A percentile compares a stretch with the other conserved stretches of the same genome.
phyloP scores from a whole-genome alignment of 2,329 filamentous ascomycete genomes.

The Zasmidium citrigriseum region DNA sequence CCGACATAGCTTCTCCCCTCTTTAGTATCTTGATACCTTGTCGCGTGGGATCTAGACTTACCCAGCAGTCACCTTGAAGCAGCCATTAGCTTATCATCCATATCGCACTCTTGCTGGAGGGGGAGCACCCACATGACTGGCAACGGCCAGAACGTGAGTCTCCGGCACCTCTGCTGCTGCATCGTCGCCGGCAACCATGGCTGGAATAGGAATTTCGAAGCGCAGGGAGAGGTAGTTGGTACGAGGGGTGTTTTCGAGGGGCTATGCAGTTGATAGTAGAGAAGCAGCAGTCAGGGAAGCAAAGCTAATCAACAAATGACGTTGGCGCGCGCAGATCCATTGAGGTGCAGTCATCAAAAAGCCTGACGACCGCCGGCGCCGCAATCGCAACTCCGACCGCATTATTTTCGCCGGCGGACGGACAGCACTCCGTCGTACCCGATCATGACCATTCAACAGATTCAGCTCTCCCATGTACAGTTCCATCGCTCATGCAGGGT shows the following conservation, averaged over 20 bases:
- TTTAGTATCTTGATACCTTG: slow-evolving; percentile 18
- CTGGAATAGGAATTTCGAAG: slow-evolving; percentile 3
- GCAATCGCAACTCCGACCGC: not conserved
- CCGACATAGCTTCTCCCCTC: slow-evolving; percentile 77
- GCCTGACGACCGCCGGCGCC: too few species aligned
- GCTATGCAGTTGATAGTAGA: not conserved
- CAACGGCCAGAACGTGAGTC: slow-evolving; percentile 77
- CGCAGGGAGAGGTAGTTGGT: not conserved
- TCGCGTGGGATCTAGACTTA: slow-evolving; percentile 48
- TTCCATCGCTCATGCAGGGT: slow-evolving; percentile 7
- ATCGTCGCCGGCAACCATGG: slow-evolving; percentile 19
- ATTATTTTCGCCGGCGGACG: not conserved
- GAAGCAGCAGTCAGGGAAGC: not conserved
- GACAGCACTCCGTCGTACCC: not conserved
- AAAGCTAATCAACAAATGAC: slow-evolving; percentile 5
- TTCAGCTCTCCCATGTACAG: not conserved
- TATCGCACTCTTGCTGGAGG: slow-evolving; percentile 35
- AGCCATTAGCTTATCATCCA: slow-evolving; percentile 22
- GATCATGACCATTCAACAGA: not conserved
- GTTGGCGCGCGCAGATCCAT: slow-evolving; percentile 2
- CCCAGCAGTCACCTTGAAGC: slow-evolving; percentile 68
- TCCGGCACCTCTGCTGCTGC: slow-evolving; percentile 54
- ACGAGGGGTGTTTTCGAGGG: not conserved
- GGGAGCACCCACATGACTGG: slow-evolving; percentile 79
- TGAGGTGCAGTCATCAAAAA: slow-evolving; percentile 2